Evolutionary conservation across 2,329 filamentous ascomycete species (phyloP), one percentile per base, ranked within the genome.

Genomic region (Epichloe brachyelytri): DNA sequence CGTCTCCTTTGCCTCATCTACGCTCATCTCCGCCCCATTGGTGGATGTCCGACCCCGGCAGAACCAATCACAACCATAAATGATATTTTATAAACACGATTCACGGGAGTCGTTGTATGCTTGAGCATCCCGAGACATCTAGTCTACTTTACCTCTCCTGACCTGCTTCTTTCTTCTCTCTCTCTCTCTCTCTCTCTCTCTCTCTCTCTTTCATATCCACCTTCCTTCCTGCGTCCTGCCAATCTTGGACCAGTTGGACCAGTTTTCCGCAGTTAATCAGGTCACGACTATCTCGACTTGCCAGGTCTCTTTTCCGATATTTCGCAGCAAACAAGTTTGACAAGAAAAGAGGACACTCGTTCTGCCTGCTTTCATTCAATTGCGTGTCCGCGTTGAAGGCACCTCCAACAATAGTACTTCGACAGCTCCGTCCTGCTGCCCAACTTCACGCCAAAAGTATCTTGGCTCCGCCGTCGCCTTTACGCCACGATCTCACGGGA

Each of bases 61-160:
- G 58, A 59, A 59, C 65, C 65, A 68, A 68, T 67, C 64, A 66
- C 57, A 63, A 56, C 54, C 53, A 49, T 53, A 53, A 53, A 53
- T 58, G 54, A 54, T 51, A 59, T 43, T 54, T 59, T 56, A 57
- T 62, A 63, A 62, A 63, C 59, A 61, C 52, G 53, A 56, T 56
- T 52, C 43, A 51, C 51, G 56, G 54, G 54, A 57, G 54, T 53
- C 57, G 53, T 56, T 54, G 56, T 58, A 50, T 50, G 51, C 56
- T 55, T 56, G 51, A 60, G 53, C 55, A 55, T 58, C 56, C 61
- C 56, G 58, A 63, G 63, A 64, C 63, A 59, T 55, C 53, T 59
- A 48, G 45, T 46, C 37, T 49, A 19, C 34, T 22, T 26, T 22
- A 43, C 47, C 43, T 43, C 22, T 47, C 39, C 41, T 41, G 49